phyloP scores from a whole-genome alignment of 306 rosid species.

The Benincasa hispida region DNA sequence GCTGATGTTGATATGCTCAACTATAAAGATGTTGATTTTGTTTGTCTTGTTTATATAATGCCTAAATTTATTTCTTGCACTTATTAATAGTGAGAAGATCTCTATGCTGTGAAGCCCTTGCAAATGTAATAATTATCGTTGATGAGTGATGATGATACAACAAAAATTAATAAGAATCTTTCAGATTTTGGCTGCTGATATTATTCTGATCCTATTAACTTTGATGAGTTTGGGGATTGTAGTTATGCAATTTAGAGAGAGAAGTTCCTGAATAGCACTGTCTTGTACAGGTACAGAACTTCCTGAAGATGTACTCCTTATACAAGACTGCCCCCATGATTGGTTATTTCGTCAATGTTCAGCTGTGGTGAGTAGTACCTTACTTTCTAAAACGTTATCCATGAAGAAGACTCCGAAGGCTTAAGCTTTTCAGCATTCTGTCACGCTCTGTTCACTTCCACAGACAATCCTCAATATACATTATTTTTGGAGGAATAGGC shows the following conservation, averaged over 20 bases:
- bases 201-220: neutral
- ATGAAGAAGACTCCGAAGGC: neutral
- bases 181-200: neutral
- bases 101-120: neutral
- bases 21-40: neutral
- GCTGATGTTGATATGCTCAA: neutral
- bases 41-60: neutral
- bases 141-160: neutral
- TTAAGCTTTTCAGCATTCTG: neutral
- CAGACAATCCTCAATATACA: neutral
- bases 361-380: conserved; percentile 63
- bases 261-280: neutral
- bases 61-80: no score
- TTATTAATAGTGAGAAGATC: neutral
- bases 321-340: conserved; percentile 95
- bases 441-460: neutral
- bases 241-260: neutral
- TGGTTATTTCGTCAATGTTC: conserved; percentile 96
- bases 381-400: neutral
- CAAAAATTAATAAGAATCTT: neutral
- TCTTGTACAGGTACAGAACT: conserved; percentile 51
- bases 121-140: neutral
- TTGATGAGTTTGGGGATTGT: neutral
- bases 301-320: conserved; percentile 53
- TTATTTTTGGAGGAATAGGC: neutral